These are phyloP conservation scores for Xylariomycetidae sp. DNA, from an alignment of 2,329 filamentous ascomycete genomes.

Conservation along the genomic window DNA sequence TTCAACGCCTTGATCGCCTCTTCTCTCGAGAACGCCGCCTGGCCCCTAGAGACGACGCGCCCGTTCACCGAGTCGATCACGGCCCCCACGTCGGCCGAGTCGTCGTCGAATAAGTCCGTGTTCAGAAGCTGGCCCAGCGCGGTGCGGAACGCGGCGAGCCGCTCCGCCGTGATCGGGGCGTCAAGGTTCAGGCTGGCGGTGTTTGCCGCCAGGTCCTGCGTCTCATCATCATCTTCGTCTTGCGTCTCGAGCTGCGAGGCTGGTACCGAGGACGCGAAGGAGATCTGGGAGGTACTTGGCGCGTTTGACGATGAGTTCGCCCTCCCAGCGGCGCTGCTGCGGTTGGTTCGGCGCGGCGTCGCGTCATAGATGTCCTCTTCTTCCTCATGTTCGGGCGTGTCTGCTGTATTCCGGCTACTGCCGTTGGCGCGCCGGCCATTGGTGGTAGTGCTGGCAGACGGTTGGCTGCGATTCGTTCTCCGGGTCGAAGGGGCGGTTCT, in stretches of 20 bases:
- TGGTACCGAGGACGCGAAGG: conserved; percentile 75
- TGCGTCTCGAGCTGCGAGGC: conserved; percentile 61
- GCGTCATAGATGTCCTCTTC: conserved; percentile 44
- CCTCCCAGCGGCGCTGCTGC: conserved; percentile 27
- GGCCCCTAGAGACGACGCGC: conserved; percentile 50
- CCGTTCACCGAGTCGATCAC: conserved; percentile 77
- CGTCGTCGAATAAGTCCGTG: conserved; percentile 79
- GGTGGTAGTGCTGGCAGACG: too few species aligned
- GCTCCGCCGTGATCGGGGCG: conserved; percentile 51
- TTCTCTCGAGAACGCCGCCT: conserved; percentile 57
- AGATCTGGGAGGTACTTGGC: conserved; percentile 42
- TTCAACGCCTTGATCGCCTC: conserved; percentile 77
- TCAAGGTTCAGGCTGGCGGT: conserved; percentile 34
- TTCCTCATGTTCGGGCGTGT: conserved; percentile 38
- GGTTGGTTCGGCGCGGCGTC: conserved; percentile 38
- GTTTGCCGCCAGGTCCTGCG: conserved; percentile 29
- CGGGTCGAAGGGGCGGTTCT: conserved; percentile 30
- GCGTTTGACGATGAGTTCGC: conserved; percentile 30
- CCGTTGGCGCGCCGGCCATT: conserved; percentile 24
- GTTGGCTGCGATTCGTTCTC: conserved; percentile 17
- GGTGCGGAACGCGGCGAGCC: conserved; percentile 71
- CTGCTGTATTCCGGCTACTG: conserved; percentile 21
- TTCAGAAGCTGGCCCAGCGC: conserved; percentile 80
- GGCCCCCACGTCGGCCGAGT: conserved; percentile 70
- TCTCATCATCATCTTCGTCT: conserved; percentile 35